Percentiles rank a stretch among this genome's conserved stretches.
These are phyloP conservation scores for Fusarium sp. DNA, from an alignment of 2,329 filamentous ascomycete species.

Conservation along the genomic window DNA sequence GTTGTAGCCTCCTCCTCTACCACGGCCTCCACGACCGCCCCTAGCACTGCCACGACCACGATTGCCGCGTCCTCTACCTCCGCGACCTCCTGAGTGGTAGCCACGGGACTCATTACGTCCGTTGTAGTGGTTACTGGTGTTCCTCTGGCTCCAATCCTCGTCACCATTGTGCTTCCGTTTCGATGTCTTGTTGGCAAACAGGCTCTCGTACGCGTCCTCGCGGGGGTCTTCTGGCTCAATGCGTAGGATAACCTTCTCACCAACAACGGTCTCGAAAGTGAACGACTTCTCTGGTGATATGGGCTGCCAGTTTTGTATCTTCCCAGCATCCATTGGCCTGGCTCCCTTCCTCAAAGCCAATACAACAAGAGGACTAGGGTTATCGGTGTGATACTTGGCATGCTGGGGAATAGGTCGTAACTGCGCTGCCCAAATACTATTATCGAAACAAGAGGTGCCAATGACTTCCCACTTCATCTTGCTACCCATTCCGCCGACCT, in stretches of 20 bases:
- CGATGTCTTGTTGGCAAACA: conserved; percentile 68
- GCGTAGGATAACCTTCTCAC: conserved; percentile 85
- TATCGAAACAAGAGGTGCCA: conserved; percentile 78
- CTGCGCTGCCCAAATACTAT: conserved; percentile 87
- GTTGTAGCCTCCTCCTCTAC: conserved; percentile 61
- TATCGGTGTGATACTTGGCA: conserved; percentile 81
- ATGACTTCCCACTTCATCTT: conserved; percentile 87
- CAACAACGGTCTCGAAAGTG: conserved; percentile 83
- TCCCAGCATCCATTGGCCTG: conserved; percentile 80
- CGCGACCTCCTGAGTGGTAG: conserved; percentile 57
- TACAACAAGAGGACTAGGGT: conserved; percentile 81
- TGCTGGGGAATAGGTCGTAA: conserved; percentile 77
- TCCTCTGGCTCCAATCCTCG: conserved; percentile 53
- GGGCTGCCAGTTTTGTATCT: conserved; percentile 86
- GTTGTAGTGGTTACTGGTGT: conserved; percentile 48
- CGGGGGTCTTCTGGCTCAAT: conserved; percentile 77
- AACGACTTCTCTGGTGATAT: conserved; percentile 76
- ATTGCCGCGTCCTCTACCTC: conserved; percentile 53
- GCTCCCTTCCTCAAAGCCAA: conserved; percentile 81
- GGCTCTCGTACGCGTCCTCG: conserved; percentile 72
- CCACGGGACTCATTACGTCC: conserved; percentile 56
- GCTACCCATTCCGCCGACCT: conserved; percentile 86
- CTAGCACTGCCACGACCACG: conserved; percentile 53
- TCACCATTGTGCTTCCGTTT: conserved; percentile 69
- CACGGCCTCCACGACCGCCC: conserved; percentile 57